These are phyloP conservation scores for Amphicarpaea edgeworthii DNA, from an alignment of 306 rosid genomes.

Conservation along the genomic window DNA sequence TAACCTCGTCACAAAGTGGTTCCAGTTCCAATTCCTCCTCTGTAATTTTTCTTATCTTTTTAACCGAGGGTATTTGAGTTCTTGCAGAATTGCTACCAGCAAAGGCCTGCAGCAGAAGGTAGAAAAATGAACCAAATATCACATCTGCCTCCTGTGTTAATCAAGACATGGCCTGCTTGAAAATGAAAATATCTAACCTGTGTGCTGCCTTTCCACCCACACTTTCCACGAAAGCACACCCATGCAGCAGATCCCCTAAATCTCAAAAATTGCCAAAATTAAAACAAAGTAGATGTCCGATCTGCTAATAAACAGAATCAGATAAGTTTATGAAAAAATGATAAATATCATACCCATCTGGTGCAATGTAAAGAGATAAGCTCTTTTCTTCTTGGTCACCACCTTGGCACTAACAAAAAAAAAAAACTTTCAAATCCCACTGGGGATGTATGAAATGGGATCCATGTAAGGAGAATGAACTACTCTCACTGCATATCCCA, in stretches of 20 bases:
- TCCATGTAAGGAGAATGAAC: conserved; percentile 15
- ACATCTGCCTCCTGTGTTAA: conserved; percentile 29
- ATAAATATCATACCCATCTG: conserved; percentile 67
- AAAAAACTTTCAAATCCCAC: not conserved
- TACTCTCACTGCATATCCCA: conserved; percentile 16
- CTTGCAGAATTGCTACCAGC: conserved; percentile 51
- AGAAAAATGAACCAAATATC: conserved; percentile 32
- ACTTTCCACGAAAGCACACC: conserved; percentile 80
- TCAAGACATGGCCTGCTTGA: not conserved
- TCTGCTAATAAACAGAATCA: conserved; percentile 27
- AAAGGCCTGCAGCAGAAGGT: conserved; percentile 63
- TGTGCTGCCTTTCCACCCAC: conserved; percentile 90
- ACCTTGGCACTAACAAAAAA: conserved; percentile 74
- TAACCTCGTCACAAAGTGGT: conserved; percentile 88
- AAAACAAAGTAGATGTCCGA: conserved; percentile 31
- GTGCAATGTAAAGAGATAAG: conserved; percentile 66
- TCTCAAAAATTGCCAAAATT: conserved; percentile 41
- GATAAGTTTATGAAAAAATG: conserved; percentile 10
- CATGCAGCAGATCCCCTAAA: conserved; percentile 75
- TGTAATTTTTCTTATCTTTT: conserved; percentile 64
- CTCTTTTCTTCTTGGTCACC: conserved; percentile 69
- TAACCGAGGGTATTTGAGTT: conserved; percentile 36
- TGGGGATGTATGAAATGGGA: conserved; percentile 18
- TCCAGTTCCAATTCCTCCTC: conserved; percentile 72
- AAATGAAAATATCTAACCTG: conserved; percentile 60